Base-by-base conservation (phyloP, 1,284 basidiomycete species). In the Rhodotorula sp. region DNA sequence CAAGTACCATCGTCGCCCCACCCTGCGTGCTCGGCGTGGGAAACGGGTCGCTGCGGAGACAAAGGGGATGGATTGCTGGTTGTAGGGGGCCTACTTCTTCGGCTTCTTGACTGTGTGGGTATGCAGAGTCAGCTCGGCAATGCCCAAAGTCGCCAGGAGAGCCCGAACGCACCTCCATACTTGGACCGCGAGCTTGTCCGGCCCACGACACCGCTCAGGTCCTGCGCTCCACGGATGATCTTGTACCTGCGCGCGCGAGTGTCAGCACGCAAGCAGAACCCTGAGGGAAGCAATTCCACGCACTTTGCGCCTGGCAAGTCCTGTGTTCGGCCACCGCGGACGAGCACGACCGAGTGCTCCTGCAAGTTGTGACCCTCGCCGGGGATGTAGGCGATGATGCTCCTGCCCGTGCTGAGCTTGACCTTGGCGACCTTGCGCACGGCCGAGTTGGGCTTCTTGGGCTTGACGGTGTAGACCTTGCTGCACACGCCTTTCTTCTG, bases 401-500 rank as follows among this genome's bases (percentile, higher is more conserved):
- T 89, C 80, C 91, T 90, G 61, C 96, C 96, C 46, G 90, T 95
- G 46, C 89, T 87, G 60, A 99, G 84, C 83, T 95, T 95, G 76
- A 99, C 89, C 79, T 92, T 87, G 53, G 94, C 94, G 69, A 98
- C 92, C 83, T 98, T 99, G 72, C 96, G 91, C 79, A 97, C 93
- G 55, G 94, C 94, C 53, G 95, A 99, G 82, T 99, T 99, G 74
- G 96, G 96, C 80, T 99, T 99, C 84, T 94, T 97, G 32, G 96
- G 96, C 79, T 90, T 93, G 76, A 85, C 86, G 56, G 88, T 90
- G 81, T 90, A 90, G 32, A 97, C 87, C 47, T 89, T 87, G 39
- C 88, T 86, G 79, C 91, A 90, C 68, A 97, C 92, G 48, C 91
- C 94, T 80, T 95, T 96, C 77, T 88, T 88, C 82, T 96, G 93